These are phyloP conservation scores for Pseudogymnoascus sp. DNA, from an alignment of 2,329 filamentous ascomycete species.

Conservation along the genomic window DNA sequence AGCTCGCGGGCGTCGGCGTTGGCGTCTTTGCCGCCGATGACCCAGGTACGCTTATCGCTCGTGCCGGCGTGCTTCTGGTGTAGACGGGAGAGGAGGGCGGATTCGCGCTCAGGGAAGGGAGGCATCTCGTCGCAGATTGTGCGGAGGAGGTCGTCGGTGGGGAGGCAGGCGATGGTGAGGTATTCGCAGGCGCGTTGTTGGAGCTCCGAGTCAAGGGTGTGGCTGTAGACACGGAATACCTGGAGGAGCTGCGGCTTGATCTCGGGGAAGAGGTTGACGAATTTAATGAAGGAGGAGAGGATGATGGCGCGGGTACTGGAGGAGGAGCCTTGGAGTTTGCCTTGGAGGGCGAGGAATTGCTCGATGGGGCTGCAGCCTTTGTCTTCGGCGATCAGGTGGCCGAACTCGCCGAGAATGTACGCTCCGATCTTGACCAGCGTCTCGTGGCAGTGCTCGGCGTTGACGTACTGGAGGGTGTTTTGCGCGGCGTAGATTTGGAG, in stretches of 20 bases:
- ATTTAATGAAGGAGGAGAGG: conserved; percentile 92
- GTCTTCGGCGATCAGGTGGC: conserved; percentile 89
- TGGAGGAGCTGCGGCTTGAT: conserved; percentile 92
- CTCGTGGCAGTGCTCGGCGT: conserved; percentile 89
- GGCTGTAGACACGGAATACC: conserved; percentile 85
- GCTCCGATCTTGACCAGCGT: conserved; percentile 96
- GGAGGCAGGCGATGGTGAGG: conserved; percentile 71
- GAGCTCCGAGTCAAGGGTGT: conserved; percentile 88
- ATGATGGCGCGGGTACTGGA: conserved; percentile 89
- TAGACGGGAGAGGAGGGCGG: conserved; percentile 79
- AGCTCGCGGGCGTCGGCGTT: conserved; percentile 76
- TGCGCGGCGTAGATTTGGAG: conserved; percentile 93
- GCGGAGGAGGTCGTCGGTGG: conserved; percentile 81
- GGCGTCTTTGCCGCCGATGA: conserved; percentile 93
- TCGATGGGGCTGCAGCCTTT: conserved; percentile 91
- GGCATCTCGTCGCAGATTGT: conserved; percentile 99
- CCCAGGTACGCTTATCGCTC: conserved; percentile 93
- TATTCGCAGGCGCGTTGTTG: conserved; percentile 97
- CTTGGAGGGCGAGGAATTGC: conserved; percentile 86
- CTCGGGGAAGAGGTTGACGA: conserved; percentile 95
- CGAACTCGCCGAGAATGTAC: conserved; percentile 93
- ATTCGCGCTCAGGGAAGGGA: conserved; percentile 89
- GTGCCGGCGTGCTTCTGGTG: conserved; percentile 91
- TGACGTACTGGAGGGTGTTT: conserved; percentile 85
- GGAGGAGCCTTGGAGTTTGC: conserved; percentile 81